Evolutionary conservation across 1,139 yeast species (phyloP).

Genomic region (Scheffersomyces segobiensis): DNA sequence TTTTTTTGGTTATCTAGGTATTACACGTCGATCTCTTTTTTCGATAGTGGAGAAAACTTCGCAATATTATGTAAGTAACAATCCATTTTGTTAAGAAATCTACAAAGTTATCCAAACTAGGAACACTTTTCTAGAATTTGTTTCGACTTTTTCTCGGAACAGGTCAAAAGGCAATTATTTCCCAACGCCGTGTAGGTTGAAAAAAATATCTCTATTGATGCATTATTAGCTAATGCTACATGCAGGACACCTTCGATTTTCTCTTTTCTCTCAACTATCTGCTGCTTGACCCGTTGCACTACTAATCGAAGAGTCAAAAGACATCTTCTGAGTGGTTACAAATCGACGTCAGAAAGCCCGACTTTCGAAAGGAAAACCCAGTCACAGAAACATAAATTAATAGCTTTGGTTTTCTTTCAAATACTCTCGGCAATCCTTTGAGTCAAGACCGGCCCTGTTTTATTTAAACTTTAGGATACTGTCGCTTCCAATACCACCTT

Average conservation of each 20-base stretch:
- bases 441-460: not conserved
- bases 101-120: not conserved
- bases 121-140: not conserved
- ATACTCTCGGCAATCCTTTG: not conserved
- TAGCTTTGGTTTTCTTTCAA: not conserved
- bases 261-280: not conserved
- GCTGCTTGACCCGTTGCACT: not conserved
- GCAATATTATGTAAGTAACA: not conserved
- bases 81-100: not conserved
- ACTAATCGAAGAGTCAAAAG: not conserved
- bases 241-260: not conserved
- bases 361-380: not conserved
- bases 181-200: not conserved
- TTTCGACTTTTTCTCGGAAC: not conserved
- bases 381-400: not conserved
- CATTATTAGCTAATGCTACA: not conserved
- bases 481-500: not conserved
- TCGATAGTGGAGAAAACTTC: not conserved
- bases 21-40: not conserved
- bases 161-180: not conserved
- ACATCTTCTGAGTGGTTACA: not conserved
- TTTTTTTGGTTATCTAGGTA: not conserved
- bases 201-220: not conserved
- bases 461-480: not conserved
- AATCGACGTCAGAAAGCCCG: not conserved